Evolutionary conservation across 371 early-diverging fungal species (phyloP), one percentile per base, ranked within the genome.

Genomic region (Cladochytrium tenue): DNA sequence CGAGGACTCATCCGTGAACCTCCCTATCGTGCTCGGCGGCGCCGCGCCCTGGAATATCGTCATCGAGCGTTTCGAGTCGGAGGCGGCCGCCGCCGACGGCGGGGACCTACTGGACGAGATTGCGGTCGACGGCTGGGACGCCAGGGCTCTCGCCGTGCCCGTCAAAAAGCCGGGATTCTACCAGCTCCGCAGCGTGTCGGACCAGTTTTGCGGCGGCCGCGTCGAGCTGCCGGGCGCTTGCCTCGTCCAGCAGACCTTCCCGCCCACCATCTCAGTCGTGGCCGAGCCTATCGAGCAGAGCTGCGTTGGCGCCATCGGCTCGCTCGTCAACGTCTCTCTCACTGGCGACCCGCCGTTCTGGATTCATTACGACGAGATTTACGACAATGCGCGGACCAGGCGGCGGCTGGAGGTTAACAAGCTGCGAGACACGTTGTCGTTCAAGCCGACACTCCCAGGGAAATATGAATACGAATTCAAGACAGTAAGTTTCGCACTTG

Each of bases 281-380:
- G 63, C 71, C 1, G 64, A 64, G 33, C 66, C 73, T 0, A 76
- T 79, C 50, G 76, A 77, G 66, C 70, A 73, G 58, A 71, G 72
- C n/a, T 81, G 82, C 58, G 70, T 79, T 30, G 82, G 82, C 1
- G 76, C 79, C 10, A 69, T 79, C n/a, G 82, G 82, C 13, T 71
- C 76, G 15, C 53, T 59, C 13, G 71, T 78, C 33, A 76, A 78
- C 60, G 53, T 81, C 2, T 71, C 76, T 7, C 66, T 81, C 50
- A 75, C 79, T 31, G 82, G 82, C 2, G 75, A 76, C 33, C 74
- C 79, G 32, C 79, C 79, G 1, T 81, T 77, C 43, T 72, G 71
- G 73, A 69, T 77, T 27, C 73, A 74, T 23, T 74, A 71, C 55
- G 73, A 72, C 32, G 73, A 73, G 55, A 51, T 64, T 1, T 68